Conservation (phyloP, 208 protist species). For the Acanthamoeba healyi region DNA sequence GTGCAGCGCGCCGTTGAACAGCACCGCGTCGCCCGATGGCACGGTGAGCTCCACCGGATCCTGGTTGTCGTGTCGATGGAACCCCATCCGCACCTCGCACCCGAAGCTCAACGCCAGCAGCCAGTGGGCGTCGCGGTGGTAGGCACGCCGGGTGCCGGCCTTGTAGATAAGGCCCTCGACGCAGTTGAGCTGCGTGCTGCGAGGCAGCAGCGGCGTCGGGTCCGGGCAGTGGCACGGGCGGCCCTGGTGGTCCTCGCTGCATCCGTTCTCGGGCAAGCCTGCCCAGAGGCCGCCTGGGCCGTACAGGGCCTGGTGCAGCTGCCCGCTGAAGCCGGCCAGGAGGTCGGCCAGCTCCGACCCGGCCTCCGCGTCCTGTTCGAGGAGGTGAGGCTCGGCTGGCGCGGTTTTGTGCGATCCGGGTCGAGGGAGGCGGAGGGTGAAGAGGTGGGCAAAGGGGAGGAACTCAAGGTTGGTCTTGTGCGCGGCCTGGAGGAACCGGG, state of each 20-base stretch:
- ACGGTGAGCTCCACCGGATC: conserved; percentile 20
- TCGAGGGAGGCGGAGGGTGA: conserved; percentile 19
- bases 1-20: conserved; percentile 38
- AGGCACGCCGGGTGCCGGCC: not conserved
- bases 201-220: not conserved
- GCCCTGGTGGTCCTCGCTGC: conserved; percentile 6
- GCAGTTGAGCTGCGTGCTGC: conserved; percentile 29
- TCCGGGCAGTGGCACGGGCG: not conserved
- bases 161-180: conserved; percentile 34
- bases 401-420: not conserved
- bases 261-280: conserved; percentile 6
- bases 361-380: not conserved
- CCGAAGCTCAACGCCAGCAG: conserved; percentile 46
- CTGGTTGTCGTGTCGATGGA: conserved; percentile 47
- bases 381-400: not conserved
- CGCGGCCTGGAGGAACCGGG: not conserved
- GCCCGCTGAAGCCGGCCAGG: not conserved
- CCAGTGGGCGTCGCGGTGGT: conserved; percentile 38
- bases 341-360: not conserved
- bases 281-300: conserved; percentile 2
- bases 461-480: conserved; percentile 15
- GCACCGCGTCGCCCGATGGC: not conserved
- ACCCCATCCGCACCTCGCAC: not conserved
- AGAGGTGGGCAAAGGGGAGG: conserved; percentile 46
- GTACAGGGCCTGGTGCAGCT: not conserved